Conservation (phyloP, 225 moss, liverwort and hornwort genomes). For the Marchantia paleacea region DNA sequence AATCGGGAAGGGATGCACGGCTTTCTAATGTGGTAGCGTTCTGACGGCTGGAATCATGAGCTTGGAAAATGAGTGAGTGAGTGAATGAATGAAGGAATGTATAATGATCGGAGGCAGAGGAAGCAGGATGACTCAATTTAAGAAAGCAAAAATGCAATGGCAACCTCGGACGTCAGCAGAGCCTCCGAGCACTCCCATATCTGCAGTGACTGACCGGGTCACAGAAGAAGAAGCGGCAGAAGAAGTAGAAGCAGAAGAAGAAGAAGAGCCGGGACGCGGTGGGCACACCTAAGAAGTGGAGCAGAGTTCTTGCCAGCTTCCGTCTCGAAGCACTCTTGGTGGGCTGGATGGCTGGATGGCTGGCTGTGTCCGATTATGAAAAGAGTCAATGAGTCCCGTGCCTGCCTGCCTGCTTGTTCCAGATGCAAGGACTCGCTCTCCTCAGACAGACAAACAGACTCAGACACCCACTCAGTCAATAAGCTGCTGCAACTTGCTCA, state of each 20-base stretch:
- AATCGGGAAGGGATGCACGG: background rate
- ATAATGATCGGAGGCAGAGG: background rate
- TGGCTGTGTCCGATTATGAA: background rate
- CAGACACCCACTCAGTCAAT: background rate
- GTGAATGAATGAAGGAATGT: too few species aligned
- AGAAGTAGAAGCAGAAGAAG: background rate
- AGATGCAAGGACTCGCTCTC: background rate
- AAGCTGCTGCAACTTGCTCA: background rate
- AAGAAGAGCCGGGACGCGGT: background rate
- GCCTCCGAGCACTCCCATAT: constrained; percentile 15
- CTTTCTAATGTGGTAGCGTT: too few species aligned
- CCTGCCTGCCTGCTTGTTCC: background rate
- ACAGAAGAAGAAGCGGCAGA: background rate
- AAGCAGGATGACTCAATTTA: background rate
- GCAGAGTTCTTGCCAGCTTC: constrained; percentile 21
- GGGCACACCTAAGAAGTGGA: constrained; percentile 15
- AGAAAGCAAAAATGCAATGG: background rate
- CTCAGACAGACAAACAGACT: background rate
- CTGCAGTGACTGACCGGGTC: background rate
- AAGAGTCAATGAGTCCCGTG: background rate
- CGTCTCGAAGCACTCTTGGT: background rate
- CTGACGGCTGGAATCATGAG: too few species aligned
- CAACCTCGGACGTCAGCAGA: constrained; percentile 20
- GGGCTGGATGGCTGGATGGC: background rate
- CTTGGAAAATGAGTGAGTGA: too few species aligned